Evolutionary conservation across 2,329 filamentous ascomycete species (phyloP), one percentile per base, ranked within the genome.

Genomic region (Fusarium caatingaense): DNA sequence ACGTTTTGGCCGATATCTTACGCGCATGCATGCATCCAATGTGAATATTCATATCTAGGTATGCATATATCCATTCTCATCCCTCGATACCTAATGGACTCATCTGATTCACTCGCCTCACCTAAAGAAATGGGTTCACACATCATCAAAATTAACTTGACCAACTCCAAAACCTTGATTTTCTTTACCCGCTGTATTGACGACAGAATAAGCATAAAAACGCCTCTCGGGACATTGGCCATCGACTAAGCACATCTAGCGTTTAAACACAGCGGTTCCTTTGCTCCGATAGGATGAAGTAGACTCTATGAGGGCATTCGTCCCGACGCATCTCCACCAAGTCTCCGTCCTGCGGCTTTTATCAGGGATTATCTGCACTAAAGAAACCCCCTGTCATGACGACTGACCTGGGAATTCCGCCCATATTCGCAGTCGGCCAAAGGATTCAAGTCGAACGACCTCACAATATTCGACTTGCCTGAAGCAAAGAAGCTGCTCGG

Each of bases 201-300:
- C 63, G 46, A 66, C 27, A 16, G 40, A 69, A 62, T 69, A 69
- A 69, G 66, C 66, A 69, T 69, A 69, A 69, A 61, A 69, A 41
- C 47, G 56, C 66, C 62, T 47, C 46, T 69, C 41, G 54, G 63
- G 23, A 41, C 11, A 46, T 65, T 65, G 54, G n/a, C 27, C 20
- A 44, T 40, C 20, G 25, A 27, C 41, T 61, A 60, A n/a, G 44
- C 11, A 28, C 40, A 15, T 37, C 41, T 64, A 50, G 27, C 23
- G 21, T 13, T 11, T 37, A 10, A 12, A 44, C 40, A 32, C 5
- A 48, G 44, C 21, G 44, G 55, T 25, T 20, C 16, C 34, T 63
- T 53, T 66, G 18, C 46, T 67, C 63, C 63, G 41, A 67, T 57
- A 66, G 62, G 53, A 40, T 25, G 34, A 37, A 40, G 44, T 16